Evolutionary conservation across 768 basidiomycete genomes (phyloP).

Genomic region (Cyathus striatus): DNA sequence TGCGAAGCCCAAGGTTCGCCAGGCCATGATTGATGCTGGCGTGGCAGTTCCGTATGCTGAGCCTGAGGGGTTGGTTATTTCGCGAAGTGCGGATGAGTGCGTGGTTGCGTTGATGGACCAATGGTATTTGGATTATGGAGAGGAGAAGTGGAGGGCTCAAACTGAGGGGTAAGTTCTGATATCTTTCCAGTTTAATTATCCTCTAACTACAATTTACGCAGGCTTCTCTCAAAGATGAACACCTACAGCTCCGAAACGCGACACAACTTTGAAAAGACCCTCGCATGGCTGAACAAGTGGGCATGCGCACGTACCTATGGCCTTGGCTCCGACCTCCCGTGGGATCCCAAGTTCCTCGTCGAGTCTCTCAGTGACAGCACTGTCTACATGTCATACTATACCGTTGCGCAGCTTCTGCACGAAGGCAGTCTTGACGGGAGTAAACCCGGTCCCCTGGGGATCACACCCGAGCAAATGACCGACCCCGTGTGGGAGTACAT

Average conservation of each 20-base stretch:
- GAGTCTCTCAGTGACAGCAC: conserved; percentile 97
- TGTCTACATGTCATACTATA: conserved; percentile 98
- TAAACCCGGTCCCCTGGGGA: conserved; percentile 74
- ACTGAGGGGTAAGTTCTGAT: conserved; percentile 63
- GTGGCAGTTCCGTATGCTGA: conserved; percentile 91
- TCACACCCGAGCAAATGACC: conserved; percentile 89
- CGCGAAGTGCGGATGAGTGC: conserved; percentile 93
- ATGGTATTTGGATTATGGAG: conserved; percentile 98
- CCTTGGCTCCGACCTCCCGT: conserved; percentile 90
- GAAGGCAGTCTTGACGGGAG: conserved; percentile 81
- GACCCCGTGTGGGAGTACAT: conserved; percentile 98
- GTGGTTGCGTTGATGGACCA: conserved; percentile 98
- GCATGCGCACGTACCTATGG: conserved; percentile 98
- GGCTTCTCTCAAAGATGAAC: conserved; percentile 86
- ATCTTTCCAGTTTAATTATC: neutral
- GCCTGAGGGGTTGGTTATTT: conserved; percentile 87
- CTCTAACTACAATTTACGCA: neutral
- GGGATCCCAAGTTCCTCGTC: conserved; percentile 95
- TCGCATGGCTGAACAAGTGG: conserved; percentile 98
- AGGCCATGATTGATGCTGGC: conserved; percentile 71
- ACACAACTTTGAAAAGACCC: conserved; percentile 83
- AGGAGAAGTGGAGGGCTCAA: conserved; percentile 80
- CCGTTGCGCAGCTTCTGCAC: conserved; percentile 87
- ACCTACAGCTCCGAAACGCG: conserved; percentile 90
- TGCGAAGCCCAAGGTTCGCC: conserved; percentile 86